Base-by-base conservation (phyloP, 2,329 filamentous ascomycete species). In the Trichoderma semiorbis region DNA sequence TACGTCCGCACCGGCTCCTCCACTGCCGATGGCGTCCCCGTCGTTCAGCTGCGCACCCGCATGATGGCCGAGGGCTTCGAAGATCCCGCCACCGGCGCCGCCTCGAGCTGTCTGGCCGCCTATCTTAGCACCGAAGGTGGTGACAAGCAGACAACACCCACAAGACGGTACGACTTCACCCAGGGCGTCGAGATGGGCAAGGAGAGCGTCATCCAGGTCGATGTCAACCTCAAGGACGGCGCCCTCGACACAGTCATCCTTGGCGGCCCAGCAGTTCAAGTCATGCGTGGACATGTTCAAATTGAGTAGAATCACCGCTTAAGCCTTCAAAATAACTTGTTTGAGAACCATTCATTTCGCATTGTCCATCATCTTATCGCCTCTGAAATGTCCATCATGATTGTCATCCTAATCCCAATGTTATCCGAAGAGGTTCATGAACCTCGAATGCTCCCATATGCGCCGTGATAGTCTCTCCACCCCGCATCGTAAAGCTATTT, bases 111-210 rank as follows among this genome's bases (percentile, higher is more conserved):
- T 8, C 78, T 92, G 74, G 82, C 83, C 24, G 81, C 84, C 69
- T 91, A 87, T 75, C 80, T 92, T 73, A 83, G 85, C 5, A 77
- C 87, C 66, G 78, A 78, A n/a, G 71, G 71, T 18, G 81, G 81
- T 66, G 78, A 78, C 58, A 74, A 71, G 74, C 75, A 75, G 57
- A 77, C 73, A n/a, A 78, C 76, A 26, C 79, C 78, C 28, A 79
- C 75, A 70, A 74, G 60, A 58, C 81, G 78, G 69, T 90, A 87
- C 74, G 82, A 85, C 71, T 81, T 92, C 73, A 87, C 87, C 72
- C 90, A 92, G 80, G 91, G 90, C 0, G 88, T 91, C 11, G 90
- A 92, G 80, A 91, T 92, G 87, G 90, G 89, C 7, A 80, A 89
- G 74, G 81, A 81, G 78, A 89, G 87, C 75, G 81, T 85, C 63